Base-by-base conservation (phyloP, 1,284 basidiomycete genomes). In the Ustilago trichophora region DNA sequence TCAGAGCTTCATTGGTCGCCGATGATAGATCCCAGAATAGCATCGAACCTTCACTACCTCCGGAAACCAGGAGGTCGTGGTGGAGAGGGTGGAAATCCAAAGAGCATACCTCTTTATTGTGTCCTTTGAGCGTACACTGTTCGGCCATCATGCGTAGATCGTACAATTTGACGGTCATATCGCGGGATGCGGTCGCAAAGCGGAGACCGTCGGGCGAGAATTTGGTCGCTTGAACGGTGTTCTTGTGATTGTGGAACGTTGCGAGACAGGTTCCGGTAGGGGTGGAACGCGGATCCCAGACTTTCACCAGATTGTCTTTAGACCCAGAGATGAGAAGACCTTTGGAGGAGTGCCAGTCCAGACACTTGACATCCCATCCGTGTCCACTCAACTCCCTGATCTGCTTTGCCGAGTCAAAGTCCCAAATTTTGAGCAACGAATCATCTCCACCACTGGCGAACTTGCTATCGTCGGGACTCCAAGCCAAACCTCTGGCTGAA, bases 81-180 rank as follows among this genome's bases (percentile, higher is more conserved):
- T 98, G 94, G 21, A 92, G 84, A 1, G 95, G 95, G 77, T 98
- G 96, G 93, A 94, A 98, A 18, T 93, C 87, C 42, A 98, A 85
- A 21, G 91, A 94, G 85, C 94, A 97, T 36, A 97, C 92, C 86
- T 98, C 95, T 80, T 97, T 96, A 77, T 91, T 91, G 85, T 97
- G 95, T 0, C 95, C 95, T 76, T 92, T 91, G 67, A 98, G 87
- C 21, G 92, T 85, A 27, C 90, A 87, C 75, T 92, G 88, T 80
- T 98, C 95, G 81, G 93, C 93, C 91, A 98, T 96, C 22, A 92
- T 92, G 10, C 96, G 89, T 55, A 98, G 95, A 80, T 98, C 96
- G 79, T 97, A 98, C n/a, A 98, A 88, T 27, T 94, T 90, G 43
- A 97, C 89, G 15, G 91, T 90, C 80, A 94, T 92, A 80, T 98